Conservation (phyloP, 768 basidiomycete species). For the Lactarius sanguifluus region DNA sequence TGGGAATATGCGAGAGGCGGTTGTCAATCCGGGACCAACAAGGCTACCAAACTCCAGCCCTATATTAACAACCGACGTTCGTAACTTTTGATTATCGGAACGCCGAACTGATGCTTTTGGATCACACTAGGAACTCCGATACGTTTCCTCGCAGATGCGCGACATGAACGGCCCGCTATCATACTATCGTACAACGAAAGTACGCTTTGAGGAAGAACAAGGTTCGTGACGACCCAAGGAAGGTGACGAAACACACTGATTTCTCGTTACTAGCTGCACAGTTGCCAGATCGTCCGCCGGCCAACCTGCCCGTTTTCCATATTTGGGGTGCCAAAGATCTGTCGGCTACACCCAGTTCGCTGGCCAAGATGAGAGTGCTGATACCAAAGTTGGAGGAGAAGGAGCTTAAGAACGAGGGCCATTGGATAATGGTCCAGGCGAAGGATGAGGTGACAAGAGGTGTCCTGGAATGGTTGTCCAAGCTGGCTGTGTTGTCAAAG, state of each 20-base stretch:
- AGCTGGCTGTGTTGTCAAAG: not conserved
- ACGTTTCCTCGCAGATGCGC: slow-evolving; percentile 48
- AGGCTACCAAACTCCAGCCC: not conserved
- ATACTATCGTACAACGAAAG: slow-evolving; percentile 65
- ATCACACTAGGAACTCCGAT: slow-evolving; percentile 52
- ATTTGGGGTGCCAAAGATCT: slow-evolving; percentile 39
- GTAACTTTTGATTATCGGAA: not conserved
- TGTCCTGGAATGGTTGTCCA: slow-evolving; percentile 19
- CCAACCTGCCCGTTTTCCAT: slow-evolving; percentile 20
- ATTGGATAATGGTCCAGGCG: slow-evolving; percentile 21
- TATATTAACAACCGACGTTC: slow-evolving; percentile 27
- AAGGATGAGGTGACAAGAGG: slow-evolving; percentile 11
- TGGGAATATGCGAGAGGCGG: slow-evolving; percentile 18
- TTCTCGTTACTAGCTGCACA: slow-evolving; percentile 2
- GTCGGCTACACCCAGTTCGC: slow-evolving; percentile 35
- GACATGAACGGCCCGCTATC: slow-evolving; percentile 72
- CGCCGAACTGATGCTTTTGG: not conserved
- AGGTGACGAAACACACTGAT: slow-evolving; percentile 3
- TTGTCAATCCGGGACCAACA: slow-evolving; percentile 16
- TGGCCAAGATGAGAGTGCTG: slow-evolving; percentile 4
- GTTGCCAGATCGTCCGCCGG: slow-evolving; percentile 13
- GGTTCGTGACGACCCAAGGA: slow-evolving; percentile 31
- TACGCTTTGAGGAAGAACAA: slow-evolving; percentile 66
- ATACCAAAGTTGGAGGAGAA: not conserved
- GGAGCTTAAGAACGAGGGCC: slow-evolving; percentile 3